These are phyloP conservation scores for Cyberlindnera mississippiensis DNA, from an alignment of 805 yeast species.

Conservation along the genomic window DNA sequence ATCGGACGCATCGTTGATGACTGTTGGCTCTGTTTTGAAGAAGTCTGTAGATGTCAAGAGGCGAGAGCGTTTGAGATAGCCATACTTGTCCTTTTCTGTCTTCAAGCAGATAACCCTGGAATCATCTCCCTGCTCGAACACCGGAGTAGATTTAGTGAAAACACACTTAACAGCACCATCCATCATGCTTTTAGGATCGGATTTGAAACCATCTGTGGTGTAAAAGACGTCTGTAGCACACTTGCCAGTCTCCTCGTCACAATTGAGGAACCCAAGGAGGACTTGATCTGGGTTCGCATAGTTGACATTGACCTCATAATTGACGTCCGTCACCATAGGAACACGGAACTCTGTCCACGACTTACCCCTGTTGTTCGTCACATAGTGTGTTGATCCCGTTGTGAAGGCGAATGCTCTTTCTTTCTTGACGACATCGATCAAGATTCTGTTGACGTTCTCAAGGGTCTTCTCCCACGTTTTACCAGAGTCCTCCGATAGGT, in stretches of 20 bases:
- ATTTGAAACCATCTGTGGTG: slow-evolving; percentile 45
- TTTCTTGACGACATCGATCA: slow-evolving; percentile 34
- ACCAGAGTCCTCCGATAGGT: slow-evolving; percentile 47
- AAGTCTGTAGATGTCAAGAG: slow-evolving; percentile 39
- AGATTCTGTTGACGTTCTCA: slow-evolving; percentile 26
- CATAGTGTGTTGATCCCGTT: slow-evolving; percentile 31
- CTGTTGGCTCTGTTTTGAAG: slow-evolving; percentile 33
- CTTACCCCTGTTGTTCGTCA: slow-evolving; percentile 39
- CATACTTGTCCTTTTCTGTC: slow-evolving; percentile 36
- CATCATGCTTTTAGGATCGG: slow-evolving; percentile 26
- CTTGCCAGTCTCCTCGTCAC: slow-evolving; percentile 11
- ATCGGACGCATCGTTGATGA: slow-evolving; percentile 29
- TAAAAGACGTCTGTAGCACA: slow-evolving; percentile 38
- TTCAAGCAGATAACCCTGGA: slow-evolving; percentile 40
- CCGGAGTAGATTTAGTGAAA: slow-evolving; percentile 27
- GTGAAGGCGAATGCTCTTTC: slow-evolving; percentile 40
- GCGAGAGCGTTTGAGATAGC: slow-evolving; percentile 30
- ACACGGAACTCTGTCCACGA: slow-evolving; percentile 37
- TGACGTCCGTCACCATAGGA: slow-evolving; percentile 21
- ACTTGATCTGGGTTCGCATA: slow-evolving; percentile 35
- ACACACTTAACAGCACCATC: slow-evolving; percentile 30
- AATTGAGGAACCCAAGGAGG: slow-evolving; percentile 32
- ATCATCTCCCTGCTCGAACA: slow-evolving; percentile 26
- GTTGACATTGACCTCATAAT: slow-evolving; percentile 35
- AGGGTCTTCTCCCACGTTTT: slow-evolving; percentile 37